These are phyloP conservation scores for Hortiboletus rubellus DNA, from an alignment of 1,284 basidiomycete species.

Conservation along the genomic window DNA sequence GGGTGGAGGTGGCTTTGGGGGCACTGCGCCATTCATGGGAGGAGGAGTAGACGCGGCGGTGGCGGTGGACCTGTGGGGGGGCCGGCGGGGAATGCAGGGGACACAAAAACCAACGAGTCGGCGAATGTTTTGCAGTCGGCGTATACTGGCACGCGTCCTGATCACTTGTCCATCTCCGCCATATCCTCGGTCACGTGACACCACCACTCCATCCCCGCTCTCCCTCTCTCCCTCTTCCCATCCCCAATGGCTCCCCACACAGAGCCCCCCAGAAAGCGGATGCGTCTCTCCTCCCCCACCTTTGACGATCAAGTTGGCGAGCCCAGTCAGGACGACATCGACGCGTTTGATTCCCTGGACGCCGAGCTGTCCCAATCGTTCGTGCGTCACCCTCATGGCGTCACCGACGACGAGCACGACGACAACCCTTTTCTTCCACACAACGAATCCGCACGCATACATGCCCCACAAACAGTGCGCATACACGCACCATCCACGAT, in stretches of 20 bases:
- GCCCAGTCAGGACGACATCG: conserved; percentile 56
- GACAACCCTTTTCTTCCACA: too few species aligned
- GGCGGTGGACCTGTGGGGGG: conserved; percentile 19
- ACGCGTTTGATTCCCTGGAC: conserved; percentile 57
- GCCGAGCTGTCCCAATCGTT: conserved; percentile 44
- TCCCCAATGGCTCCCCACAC: too few species aligned
- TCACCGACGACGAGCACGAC: too few species aligned
- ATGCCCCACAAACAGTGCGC: neutral
- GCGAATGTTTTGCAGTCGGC: conserved; percentile 20
- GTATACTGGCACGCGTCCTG: neutral
- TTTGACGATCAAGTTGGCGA: conserved; percentile 58
- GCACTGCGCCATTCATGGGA: conserved; percentile 33
- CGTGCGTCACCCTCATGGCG: too few species aligned
- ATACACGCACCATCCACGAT: conserved; percentile 20
- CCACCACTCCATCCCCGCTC: neutral
- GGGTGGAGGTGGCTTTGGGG: conserved; percentile 46
- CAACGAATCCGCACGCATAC: too few species aligned
- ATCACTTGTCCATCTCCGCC: neutral
- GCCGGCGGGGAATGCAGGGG: conserved; percentile 30
- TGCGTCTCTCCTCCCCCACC: conserved; percentile 67
- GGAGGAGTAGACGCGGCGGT: conserved; percentile 2
- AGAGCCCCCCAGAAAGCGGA: conserved; percentile 50
- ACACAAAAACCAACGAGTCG: conserved; percentile 25
- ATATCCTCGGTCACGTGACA: conserved; percentile 15
- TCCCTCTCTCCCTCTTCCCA: too few species aligned